Base-by-base conservation (phyloP, 2,329 filamentous ascomycete species). In the Epichloe elymi region DNA sequence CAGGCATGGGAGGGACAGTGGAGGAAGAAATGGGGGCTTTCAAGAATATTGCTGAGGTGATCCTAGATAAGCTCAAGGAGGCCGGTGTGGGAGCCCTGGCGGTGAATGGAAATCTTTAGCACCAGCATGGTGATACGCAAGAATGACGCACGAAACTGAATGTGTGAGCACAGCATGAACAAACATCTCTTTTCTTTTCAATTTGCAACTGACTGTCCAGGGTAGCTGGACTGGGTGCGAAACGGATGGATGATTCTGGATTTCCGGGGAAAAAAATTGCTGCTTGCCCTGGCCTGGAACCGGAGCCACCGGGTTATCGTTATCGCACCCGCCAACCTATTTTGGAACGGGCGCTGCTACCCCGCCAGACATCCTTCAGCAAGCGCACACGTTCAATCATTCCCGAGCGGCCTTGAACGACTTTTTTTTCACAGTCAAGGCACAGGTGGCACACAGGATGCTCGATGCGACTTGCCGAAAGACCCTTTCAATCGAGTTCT, bases 21-120 rank as follows among this genome's bases (percentile, higher is more conserved):
- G 90, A 96, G 63, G 93, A 97, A 72, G 91, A 97, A 70, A 90
- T 96, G 82, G 88, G 91, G 62, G 88, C 85, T 0, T 83, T 96
- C 59, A 81, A 79, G 60, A 78, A 76, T 56, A 80, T 95, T 40
- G 81, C 90, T 35, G 78, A 85, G 53, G 79, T 86, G 45, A 77
- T 90, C 19, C 56, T 67, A 6, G 60, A 55, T 14, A 60, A 57
- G 51, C 60, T 70, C 12, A 56, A 58, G 45, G 49, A 56, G 15
- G 50, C 57, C 1, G 58, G 55, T 4, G 11, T 53, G 38, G 57
- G 45, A 17, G 48, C 48, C 4, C 8, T 48, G 10, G 50, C 42
- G 2, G 49, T 52, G 10, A 53, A 49, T 37, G 46, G 49, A 10
- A 35, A 42, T 30, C 26, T 26, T 26, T 8, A 26, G 26, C 26